Base-by-base conservation (phyloP, 345 rosid species). In the Gossypium ekmanianum region DNA sequence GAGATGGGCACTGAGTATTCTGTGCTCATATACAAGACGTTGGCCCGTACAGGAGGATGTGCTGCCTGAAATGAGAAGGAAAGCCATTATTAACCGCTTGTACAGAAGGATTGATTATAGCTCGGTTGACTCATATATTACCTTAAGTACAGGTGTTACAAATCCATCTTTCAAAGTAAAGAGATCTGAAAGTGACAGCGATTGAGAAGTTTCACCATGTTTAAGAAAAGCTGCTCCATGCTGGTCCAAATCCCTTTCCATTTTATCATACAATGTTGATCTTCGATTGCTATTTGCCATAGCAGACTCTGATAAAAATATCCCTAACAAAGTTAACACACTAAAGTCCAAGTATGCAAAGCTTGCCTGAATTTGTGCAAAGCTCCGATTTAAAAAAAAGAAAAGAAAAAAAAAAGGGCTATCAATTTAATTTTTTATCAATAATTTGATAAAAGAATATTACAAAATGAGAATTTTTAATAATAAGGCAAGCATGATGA, bases 1-100 rank as follows among this genome's bases (percentile, higher is more conserved):
- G 89, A 83, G 84, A 94, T 90, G 29, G 85, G 94, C 48, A 80
- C 58, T 0, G 98, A 88, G 87, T 90, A 95, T 44, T 85, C 71
- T 41, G 93, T 76, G 81, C 84, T 88, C 72, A 95, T 80, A 85
- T 90, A 87, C 84, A 95, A 77, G 41, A 95, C 89, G 75, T 86
- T 91, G 74, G 99, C 97, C 65, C 99, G 85, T 54, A 94, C 98
- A 72, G 98, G 96, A 67, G 98, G 98, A 68, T 85, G 78, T 43
- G 92, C 98, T 24, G 81, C 94, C 98, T 92, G 77, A 68, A 79
- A 9, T 17, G 27, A 77, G 43, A 52, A 82, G 20, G 48, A 44
- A 75, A 67, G 11, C 67, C 54, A 71, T 62, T 2, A 74, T n/a
- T 75, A 39, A 29, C 68, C 45, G 41, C 43, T 9, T 20, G 72